phyloP scores from a whole-genome alignment of 2,329 filamentous ascomycete genomes.

The Daldinia sp. region DNA sequence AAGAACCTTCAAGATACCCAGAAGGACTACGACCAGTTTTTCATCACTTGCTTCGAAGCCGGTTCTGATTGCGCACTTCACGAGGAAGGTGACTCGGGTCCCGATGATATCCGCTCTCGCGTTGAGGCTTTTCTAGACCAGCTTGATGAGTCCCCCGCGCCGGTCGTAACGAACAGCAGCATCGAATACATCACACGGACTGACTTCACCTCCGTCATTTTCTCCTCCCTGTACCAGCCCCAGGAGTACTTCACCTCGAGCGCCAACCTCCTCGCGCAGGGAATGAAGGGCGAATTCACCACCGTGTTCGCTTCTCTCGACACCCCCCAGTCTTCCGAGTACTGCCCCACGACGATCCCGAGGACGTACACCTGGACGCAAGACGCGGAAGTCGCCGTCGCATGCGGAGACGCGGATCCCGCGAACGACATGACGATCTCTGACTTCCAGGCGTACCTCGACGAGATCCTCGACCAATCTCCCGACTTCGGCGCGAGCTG shows the following conservation, averaged over 20 bases:
- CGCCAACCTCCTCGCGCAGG: constrained; percentile 42
- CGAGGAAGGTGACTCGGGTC: constrained; percentile 44
- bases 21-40: constrained; percentile 52
- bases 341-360: constrained; percentile 17
- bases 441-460: constrained; percentile 51
- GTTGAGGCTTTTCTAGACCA: constrained; percentile 50
- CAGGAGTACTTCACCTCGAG: constrained; percentile 40
- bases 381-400: constrained; percentile 25
- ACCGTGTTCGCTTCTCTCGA: constrained; percentile 18
- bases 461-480: constrained; percentile 47
- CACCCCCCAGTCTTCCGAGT: constrained; percentile 12
- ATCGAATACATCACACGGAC: constrained; percentile 50
- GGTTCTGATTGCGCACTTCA: constrained; percentile 51
- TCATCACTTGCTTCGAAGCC: constrained; percentile 53
- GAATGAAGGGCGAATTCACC: constrained; percentile 47
- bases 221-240: constrained; percentile 51
- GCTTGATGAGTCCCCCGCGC: constrained; percentile 49
- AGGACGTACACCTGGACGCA: constrained; percentile 26
- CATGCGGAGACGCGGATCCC: constrained; percentile 54
- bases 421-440: constrained; percentile 40
- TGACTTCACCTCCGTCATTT: constrained; percentile 51
- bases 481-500: constrained; percentile 52
- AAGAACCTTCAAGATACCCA: constrained; percentile 56
- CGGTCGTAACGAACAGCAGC: constrained; percentile 40
- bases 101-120: constrained; percentile 51